Evolutionary conservation across 345 rosid species (phyloP), one percentile per base, ranked within the genome.

Genomic region (Streptanthus diversifolius): DNA sequence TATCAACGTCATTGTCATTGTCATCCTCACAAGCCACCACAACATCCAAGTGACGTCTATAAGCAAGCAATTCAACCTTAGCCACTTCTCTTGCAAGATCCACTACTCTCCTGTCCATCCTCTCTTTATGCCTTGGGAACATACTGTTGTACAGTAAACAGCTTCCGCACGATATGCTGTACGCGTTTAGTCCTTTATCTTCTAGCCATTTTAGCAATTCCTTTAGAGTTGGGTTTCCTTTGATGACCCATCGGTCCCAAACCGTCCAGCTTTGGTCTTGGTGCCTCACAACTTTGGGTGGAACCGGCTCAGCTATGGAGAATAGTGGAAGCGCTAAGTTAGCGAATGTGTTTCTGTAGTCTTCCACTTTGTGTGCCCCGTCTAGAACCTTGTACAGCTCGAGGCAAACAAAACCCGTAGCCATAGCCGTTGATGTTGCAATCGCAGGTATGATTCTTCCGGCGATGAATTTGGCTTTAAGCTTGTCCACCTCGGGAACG

Each of bases 381-480:
- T 81, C 86, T 24, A 95, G 81, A 68, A 85, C 98, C 86, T 92
- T 95, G 80, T 95, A 95, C 32, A 95, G 95, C 82, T 95, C 99
- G 21, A 95, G 82, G 79, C 98, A 92, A 30, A 95, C 98, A 3
- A 95, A 85, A 53, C 99, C 99, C 0, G 99, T 95, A 12, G 99
- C 99, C 97, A 95, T 83, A 5, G 99, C 98, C 0, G 98, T 95
- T 65, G 98, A 83, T 12, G 99, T 95, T 21, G 99, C 99, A 32
- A 95, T 95, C 3, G 99, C 99, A 3, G 99, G 99, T 55, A 95
- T 92, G 77, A 95, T 95, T 80, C 99, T 92, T 69, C 99, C 99
- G 5, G 99, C 99, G 14, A 95, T 95, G 69, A 95, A 90, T 80
- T 95, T 95, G 56, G 99, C 99, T 73, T 95, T 95, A 57, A 95